phyloP scores from a whole-genome alignment of 1,284 basidiomycete species.

The Heliocybe sulcata region DNA sequence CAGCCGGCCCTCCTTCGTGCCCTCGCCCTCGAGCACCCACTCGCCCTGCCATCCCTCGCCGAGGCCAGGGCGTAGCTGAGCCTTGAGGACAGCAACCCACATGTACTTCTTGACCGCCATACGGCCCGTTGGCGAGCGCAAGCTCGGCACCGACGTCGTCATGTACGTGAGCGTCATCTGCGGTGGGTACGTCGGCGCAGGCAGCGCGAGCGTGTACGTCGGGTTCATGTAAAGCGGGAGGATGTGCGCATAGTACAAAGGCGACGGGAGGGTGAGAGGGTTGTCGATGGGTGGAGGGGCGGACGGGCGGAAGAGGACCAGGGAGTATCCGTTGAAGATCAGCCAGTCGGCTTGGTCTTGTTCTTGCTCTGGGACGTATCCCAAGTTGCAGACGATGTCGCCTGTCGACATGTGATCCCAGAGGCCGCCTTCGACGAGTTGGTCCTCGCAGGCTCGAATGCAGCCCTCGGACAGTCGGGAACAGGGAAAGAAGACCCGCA shows the following conservation, averaged over 20 bases:
- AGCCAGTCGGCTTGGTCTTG: slow-evolving; percentile 39
- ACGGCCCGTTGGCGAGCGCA: slow-evolving; percentile 47
- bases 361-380: slow-evolving; percentile 47
- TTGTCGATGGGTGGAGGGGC: slow-evolving; percentile 43
- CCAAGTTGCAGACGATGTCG: slow-evolving; percentile 72
- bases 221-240: slow-evolving; percentile 42
- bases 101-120: slow-evolving; percentile 48
- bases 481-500: slow-evolving; percentile 71
- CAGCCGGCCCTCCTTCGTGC: slow-evolving; percentile 59
- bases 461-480: slow-evolving; percentile 40
- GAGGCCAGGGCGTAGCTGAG: slow-evolving; percentile 33
- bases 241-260: slow-evolving; percentile 67
- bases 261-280: slow-evolving; percentile 56
- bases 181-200: slow-evolving; percentile 26
- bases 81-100: slow-evolving; percentile 51
- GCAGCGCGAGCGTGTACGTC: slow-evolving; percentile 33
- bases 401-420: slow-evolving; percentile 68
- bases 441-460: slow-evolving; percentile 52
- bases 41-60: slow-evolving; percentile 68
- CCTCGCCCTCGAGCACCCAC: slow-evolving; percentile 70
- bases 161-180: slow-evolving; percentile 30
- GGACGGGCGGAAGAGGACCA: slow-evolving; percentile 50
- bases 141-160: slow-evolving; percentile 41
- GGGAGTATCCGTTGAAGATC: slow-evolving; percentile 53
- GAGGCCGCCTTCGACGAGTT: slow-evolving; percentile 52